Evolutionary conservation across 371 early-diverging fungal species (phyloP), one percentile per base, ranked within the genome.

Genomic region (Lichtheimia corymbifera): DNA sequence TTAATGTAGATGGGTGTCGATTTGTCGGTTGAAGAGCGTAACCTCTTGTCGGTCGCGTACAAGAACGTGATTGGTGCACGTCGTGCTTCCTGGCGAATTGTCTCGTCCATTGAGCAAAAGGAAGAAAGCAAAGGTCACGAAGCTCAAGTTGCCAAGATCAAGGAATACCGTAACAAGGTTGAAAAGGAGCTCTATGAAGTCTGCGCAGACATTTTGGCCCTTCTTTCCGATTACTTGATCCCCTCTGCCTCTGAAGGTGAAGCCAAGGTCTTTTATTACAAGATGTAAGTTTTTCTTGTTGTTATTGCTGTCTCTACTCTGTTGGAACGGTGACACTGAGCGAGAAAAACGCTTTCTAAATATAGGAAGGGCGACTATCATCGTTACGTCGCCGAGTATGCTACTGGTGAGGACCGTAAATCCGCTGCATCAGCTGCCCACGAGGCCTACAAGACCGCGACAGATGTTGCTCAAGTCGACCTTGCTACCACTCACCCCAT

Each of bases 11-110:
- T 73, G 67, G 79, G 83, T 59, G 74, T 78, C 56, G 95, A 94
- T 72, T 86, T 99, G 63, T 88, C 92, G 50, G 94, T 97, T 64
- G 97, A 97, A 84, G 98, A 97, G 79, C 94, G 99, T 68, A 99
- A 99, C 83, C 86, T 97, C 52, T 89, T 99, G 61, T 98, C 98
- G 20, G 97, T 99, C 64, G 99, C 99, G 63, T 99, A 97, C 90
- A 99, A 99, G 89, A 99, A 99, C 84, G 95, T 99, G 55, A 99
- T 98, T 72, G 98, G 99, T 70, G 93, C 97, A 56, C 97, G 98
- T 66, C 96, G 99, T 86, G 97, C 98, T 49, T 97, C 97, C 57
- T 99, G 99, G 99, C 88, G 99, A 79, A 98, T 99, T 71, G 93
- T 99, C 41, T 96, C 95, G 62, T 97, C 98, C 62, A 97, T 98